Conservation (phyloP, 2,329 filamentous ascomycete genomes). For the Laburnicola sp. region DNA sequence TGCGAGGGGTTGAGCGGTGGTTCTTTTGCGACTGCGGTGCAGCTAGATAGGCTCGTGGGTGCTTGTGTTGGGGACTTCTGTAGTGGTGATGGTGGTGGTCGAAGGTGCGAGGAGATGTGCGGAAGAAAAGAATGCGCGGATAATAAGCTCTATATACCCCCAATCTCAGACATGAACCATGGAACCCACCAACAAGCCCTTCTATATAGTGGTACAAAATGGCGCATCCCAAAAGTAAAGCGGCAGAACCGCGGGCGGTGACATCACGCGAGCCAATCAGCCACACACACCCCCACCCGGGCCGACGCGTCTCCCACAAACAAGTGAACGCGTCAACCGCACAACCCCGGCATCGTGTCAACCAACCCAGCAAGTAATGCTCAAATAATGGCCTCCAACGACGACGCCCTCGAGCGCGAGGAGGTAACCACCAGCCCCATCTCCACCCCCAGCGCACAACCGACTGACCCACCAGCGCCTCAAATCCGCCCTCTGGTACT, state of each 20-base stretch:
- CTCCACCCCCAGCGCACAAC: background rate
- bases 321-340: conserved; percentile 21
- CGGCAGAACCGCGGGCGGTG: conserved; percentile 5
- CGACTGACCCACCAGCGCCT: conserved; percentile 48
- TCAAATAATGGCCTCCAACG: conserved; percentile 28
- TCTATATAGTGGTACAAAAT: background rate
- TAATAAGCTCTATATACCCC: background rate
- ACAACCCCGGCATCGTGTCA: background rate
- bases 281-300: background rate
- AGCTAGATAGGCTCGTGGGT: background rate
- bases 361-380: background rate
- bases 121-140: background rate
- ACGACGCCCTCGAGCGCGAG: conserved; percentile 34
- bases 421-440: conserved; percentile 23
- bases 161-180: too few relatives aligned
- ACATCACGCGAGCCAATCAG: conserved; percentile 10
- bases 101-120: background rate
- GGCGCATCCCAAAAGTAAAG: conserved; percentile 1
- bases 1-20: background rate
- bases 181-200: too few relatives aligned
- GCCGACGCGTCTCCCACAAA: conserved; percentile 9
- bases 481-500: conserved; percentile 49
- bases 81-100: background rate
- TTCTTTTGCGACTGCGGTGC: background rate
- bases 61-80: background rate